Evolutionary conservation across 345 rosid genomes (phyloP).

Genomic region (Moricandia arvensis): DNA sequence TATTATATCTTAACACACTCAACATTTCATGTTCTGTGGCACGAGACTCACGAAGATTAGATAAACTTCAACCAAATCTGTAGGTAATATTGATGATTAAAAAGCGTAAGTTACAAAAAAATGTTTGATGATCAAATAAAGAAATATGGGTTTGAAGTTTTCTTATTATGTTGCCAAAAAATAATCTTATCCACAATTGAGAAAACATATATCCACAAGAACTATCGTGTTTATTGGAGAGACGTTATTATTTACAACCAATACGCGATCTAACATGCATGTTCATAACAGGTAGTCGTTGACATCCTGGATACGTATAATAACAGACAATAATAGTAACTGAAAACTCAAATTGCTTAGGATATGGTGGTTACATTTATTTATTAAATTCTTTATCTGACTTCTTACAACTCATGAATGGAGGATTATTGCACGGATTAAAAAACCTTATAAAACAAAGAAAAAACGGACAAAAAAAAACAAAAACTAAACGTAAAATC

Average conservation of each 20-base stretch:
- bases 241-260: not conserved
- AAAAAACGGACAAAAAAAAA: not conserved
- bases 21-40: not conserved
- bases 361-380: not conserved
- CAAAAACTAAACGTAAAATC: not conserved
- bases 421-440: not conserved
- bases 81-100: no score
- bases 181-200: not conserved
- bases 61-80: no score
- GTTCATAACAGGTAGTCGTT: conserved; percentile 9
- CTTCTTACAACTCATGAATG: conserved; percentile 5
- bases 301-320: conserved; percentile 19
- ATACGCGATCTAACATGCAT: conserved; percentile 22
- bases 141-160: not conserved
- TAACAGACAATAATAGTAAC: not conserved
- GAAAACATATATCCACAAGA: not conserved
- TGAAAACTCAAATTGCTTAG: conserved; percentile 13
- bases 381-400: not conserved
- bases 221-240: not conserved
- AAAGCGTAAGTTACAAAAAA: no score
- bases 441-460: not conserved
- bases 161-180: not conserved
- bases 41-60: no score
- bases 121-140: not conserved
- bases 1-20: not conserved